Base-by-base conservation (phyloP, 129 eudicot species). In the Lactuca saligna region DNA sequence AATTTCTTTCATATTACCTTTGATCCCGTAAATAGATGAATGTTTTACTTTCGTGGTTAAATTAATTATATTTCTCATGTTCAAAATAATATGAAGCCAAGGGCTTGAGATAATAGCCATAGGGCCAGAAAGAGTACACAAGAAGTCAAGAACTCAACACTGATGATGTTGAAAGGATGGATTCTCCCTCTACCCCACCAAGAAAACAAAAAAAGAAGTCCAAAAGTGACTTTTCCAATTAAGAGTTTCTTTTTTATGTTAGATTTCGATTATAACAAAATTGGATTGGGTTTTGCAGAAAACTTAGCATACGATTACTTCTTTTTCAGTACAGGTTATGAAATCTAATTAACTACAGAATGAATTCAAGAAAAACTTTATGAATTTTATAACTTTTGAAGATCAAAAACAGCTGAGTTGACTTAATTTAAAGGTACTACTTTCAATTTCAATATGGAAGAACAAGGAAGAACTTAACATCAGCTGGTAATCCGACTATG, bases 31-130 rank as follows among this genome's bases (percentile, higher is more conserved):
- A 37, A 17, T 12, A 35, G 12, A 35, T 35, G 5, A 11, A 17
- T 42, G 56, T 25, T 25, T 54, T 54, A 54, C 63, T 35, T 68
- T 10, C 11, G 11, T 16, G 20, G 53, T 54, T 17, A 68, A 39
- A 49, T 4, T 49, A 29, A 66, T 32, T 25, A 25, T 38, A 68
- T 54, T 34, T 68, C 73, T 37, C 54, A n/a, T 69, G 56, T 56
- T 57, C 38, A 38, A 68, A 38, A 54, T 69, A 20, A 69, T 54
- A 53, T 25, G 29, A 25, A 25, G 29, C 29, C 29, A 25, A 25
- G 29, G 1, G 29, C 29, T 25, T 25, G 29, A 25, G 29, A 25
- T 25, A 25, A 25, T 0, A 25, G 29, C 29, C 29, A 25, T 25
- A 25, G 1, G 29, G 29, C 29, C 29, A 25, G 29, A 25, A 25